phyloP scores from a whole-genome alignment of 345 rosid species.

The Psidium guajava region DNA sequence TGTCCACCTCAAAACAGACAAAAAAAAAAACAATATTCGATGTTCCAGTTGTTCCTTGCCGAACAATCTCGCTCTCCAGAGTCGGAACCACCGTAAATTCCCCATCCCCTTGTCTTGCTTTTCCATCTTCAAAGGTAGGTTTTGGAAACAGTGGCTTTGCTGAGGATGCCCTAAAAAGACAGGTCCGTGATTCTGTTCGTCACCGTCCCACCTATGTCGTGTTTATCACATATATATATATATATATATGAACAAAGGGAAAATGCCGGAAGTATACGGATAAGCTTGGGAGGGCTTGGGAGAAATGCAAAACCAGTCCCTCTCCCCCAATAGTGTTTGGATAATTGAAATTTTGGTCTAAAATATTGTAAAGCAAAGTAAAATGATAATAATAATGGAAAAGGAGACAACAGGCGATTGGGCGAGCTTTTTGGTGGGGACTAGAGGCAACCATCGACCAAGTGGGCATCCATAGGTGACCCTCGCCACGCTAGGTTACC shows the following conservation, averaged over 20 bases:
- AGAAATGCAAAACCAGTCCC: background rate
- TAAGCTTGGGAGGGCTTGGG: background rate
- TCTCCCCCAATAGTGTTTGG: background rate
- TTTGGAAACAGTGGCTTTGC: background rate
- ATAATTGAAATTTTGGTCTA: background rate
- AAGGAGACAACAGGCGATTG: background rate
- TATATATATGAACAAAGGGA: no score
- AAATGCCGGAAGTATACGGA: no score
- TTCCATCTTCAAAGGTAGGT: background rate
- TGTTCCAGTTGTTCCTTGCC: background rate
- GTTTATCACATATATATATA: no score
- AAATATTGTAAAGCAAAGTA: background rate
- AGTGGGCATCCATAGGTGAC: background rate
- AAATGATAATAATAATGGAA: background rate
- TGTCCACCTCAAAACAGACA: background rate
- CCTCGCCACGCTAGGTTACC: no score
- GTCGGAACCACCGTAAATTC: background rate
- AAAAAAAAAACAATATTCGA: background rate
- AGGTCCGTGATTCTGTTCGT: no score
- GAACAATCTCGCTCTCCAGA: background rate
- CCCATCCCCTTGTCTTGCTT: background rate
- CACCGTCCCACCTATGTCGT: no score
- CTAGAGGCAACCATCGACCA: background rate
- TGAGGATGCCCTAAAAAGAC: background rate
- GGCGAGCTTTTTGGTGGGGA: background rate